A percentile compares a stretch with the other conserved stretches of the same genome.
Evolutionary conservation across 768 basidiomycete genomes (phyloP).

Genomic region (Amanita subjunquillea): DNA sequence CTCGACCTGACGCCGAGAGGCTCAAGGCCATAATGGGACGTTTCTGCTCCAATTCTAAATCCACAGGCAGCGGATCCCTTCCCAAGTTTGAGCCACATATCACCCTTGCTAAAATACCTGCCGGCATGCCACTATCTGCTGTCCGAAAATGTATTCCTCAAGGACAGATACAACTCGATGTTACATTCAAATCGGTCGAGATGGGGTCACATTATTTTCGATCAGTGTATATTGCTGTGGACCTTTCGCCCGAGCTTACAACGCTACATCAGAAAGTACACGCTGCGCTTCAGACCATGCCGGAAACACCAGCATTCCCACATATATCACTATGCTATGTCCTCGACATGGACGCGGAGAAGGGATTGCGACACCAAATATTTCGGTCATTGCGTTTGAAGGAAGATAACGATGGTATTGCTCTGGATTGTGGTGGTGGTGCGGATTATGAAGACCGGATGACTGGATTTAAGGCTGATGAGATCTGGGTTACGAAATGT

Average conservation of each 20-base stretch:
- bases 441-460: slow-evolving; percentile 26
- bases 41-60: slow-evolving; percentile 15
- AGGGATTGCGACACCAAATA: slow-evolving; percentile 38
- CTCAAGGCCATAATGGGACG: slow-evolving; percentile 38
- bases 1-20: slow-evolving; percentile 26
- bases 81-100: slow-evolving; percentile 61
- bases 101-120: slow-evolving; percentile 45
- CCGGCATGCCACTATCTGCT: slow-evolving; percentile 16
- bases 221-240: slow-evolving; percentile 52
- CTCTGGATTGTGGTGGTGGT: slow-evolving; percentile 7
- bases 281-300: slow-evolving; percentile 23
- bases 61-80: slow-evolving; percentile 29
- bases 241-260: slow-evolving; percentile 31
- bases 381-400: slow-evolving; percentile 29
- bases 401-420: slow-evolving; percentile 18
- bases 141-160: slow-evolving; percentile 31
- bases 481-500: slow-evolving; percentile 53
- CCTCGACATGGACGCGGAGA: slow-evolving; percentile 46
- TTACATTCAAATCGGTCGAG: slow-evolving; percentile 43
- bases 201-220: slow-evolving; percentile 59
- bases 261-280: slow-evolving; percentile 40
- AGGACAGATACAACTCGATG: slow-evolving; percentile 21
- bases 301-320: slow-evolving; percentile 49
- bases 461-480: slow-evolving; percentile 30
- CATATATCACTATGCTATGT: slow-evolving; percentile 74